These are phyloP conservation scores for Emericellopsis cladophorae DNA, from an alignment of 2,329 filamentous ascomycete genomes.

Conservation along the genomic window DNA sequence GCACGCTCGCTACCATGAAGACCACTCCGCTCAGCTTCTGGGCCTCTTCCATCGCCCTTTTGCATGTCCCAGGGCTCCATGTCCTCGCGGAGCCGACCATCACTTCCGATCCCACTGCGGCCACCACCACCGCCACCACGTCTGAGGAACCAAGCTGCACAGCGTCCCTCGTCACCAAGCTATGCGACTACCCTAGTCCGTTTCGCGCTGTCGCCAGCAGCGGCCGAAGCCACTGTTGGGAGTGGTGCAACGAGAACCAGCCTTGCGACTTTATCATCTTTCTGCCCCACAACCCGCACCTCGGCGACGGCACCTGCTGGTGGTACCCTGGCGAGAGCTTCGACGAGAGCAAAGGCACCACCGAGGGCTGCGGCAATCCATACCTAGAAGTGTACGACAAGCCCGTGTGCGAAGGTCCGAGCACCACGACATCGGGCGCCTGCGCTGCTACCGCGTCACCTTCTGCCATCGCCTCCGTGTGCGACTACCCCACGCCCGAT, in stretches of 20 bases:
- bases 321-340: slow-evolving; percentile 14
- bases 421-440: slow-evolving; percentile 7
- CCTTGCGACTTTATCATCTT: slow-evolving; percentile 18
- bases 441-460: slow-evolving; percentile 15
- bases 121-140: slow-evolving; percentile 8
- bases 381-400: slow-evolving; percentile 10
- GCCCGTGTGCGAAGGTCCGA: slow-evolving; percentile 9
- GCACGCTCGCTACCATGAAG: slow-evolving; percentile 10
- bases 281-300: slow-evolving; percentile 11
- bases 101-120: slow-evolving; percentile 3
- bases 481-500: slow-evolving; percentile 14
- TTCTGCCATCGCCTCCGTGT: slow-evolving; percentile 14
- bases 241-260: slow-evolving; percentile 14
- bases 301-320: slow-evolving; percentile 15
- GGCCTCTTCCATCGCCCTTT: slow-evolving; percentile 8
- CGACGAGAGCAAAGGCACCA: slow-evolving; percentile 9
- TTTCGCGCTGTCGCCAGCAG: slow-evolving; percentile 10
- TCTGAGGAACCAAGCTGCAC: slow-evolving; percentile 11
- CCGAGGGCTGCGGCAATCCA: slow-evolving; percentile 5
- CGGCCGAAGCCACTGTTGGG: slow-evolving; percentile 11
- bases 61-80: slow-evolving; percentile 6
- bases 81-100: slow-evolving; percentile 5
- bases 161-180: slow-evolving; percentile 10
- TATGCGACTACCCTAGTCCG: slow-evolving; percentile 14
- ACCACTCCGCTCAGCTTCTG: slow-evolving; percentile 7